Conservation (phyloP, 2,329 filamentous ascomycete genomes). For the Arachnopeziza araneosa region DNA sequence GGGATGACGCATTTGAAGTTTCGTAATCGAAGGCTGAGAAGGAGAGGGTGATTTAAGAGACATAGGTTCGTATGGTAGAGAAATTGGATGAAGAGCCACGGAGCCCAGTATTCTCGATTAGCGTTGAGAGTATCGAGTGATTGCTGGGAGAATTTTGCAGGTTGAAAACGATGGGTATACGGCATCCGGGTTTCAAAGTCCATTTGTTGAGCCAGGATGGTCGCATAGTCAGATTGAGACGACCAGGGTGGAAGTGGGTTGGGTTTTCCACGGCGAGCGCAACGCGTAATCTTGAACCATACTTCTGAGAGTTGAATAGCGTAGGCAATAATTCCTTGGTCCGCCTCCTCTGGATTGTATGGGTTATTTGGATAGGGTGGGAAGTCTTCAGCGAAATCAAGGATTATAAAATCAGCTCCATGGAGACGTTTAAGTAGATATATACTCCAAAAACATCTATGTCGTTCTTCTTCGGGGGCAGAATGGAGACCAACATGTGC, state of each 20-base stretch:
- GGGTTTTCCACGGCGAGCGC: constrained; percentile 40
- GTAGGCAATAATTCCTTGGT: constrained; percentile 40
- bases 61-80: constrained; percentile 48
- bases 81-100: constrained; percentile 47
- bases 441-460: constrained; percentile 32
- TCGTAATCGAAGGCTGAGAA: constrained; percentile 46
- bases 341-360: constrained; percentile 10
- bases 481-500: constrained; percentile 39
- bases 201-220: constrained; percentile 44
- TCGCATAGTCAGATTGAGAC: constrained; percentile 44
- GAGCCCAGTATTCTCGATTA: constrained; percentile 46
- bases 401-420: constrained; percentile 34
- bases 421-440: constrained; percentile 30
- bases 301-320: constrained; percentile 41
- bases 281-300: constrained; percentile 42
- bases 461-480: constrained; percentile 31
- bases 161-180: constrained; percentile 44
- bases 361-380: constrained; percentile 33
- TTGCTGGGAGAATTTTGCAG: constrained; percentile 41
- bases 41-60: constrained; percentile 48
- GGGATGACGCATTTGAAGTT: constrained; percentile 47
- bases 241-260: constrained; percentile 42
- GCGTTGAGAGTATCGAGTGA: constrained; percentile 37
- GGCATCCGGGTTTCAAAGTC: constrained; percentile 47
- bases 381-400: constrained; percentile 34